Percentiles rank a stretch among this genome's conserved stretches.
Evolutionary conservation across 768 basidiomycete species (phyloP).

Genomic region (Candolleomyces aberdarensis): DNA sequence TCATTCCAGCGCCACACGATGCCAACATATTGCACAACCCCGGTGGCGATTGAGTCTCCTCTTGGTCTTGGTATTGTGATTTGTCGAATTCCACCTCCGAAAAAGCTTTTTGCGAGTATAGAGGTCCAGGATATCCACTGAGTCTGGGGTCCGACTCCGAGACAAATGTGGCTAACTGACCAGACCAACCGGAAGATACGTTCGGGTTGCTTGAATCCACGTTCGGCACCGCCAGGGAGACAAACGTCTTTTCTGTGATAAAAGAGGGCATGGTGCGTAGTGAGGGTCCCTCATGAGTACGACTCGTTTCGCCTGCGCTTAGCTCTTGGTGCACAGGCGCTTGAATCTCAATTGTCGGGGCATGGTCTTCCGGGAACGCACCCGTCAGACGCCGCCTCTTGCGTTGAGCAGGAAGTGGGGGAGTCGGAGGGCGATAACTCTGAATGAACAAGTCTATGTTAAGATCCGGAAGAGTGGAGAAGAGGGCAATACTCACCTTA

Average conservation of each 20-base stretch:
- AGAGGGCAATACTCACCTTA: conserved; percentile 6
- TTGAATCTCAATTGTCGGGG: background rate
- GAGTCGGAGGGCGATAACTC: conserved; percentile 60
- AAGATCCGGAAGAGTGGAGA: background rate
- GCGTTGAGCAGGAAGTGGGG: conserved; percentile 42
- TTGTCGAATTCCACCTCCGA: background rate
- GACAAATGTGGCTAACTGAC: conserved; percentile 15
- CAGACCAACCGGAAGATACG: conserved; percentile 27
- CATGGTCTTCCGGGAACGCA: conserved; percentile 10
- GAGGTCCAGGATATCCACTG: background rate
- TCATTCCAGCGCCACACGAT: background rate
- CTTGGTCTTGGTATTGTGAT: background rate
- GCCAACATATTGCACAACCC: background rate
- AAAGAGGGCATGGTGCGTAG: conserved; percentile 30
- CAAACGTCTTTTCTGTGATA: conserved; percentile 32
- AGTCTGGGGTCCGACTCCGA: conserved; percentile 2
- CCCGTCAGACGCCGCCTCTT: conserved; percentile 25
- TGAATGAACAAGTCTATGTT: background rate
- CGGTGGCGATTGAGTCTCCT: too few relatives aligned
- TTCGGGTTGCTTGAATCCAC: conserved; percentile 10
- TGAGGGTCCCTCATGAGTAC: conserved; percentile 13
- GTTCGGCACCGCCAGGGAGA: conserved; percentile 25
- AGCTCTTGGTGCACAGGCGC: background rate
- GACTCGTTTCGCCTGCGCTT: conserved; percentile 2
- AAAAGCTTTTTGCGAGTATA: background rate